Percentiles rank a stretch among this genome's conserved stretches.
These are phyloP conservation scores for Geotrichum siamense DNA, from an alignment of 1,139 yeast species.

Conservation along the genomic window DNA sequence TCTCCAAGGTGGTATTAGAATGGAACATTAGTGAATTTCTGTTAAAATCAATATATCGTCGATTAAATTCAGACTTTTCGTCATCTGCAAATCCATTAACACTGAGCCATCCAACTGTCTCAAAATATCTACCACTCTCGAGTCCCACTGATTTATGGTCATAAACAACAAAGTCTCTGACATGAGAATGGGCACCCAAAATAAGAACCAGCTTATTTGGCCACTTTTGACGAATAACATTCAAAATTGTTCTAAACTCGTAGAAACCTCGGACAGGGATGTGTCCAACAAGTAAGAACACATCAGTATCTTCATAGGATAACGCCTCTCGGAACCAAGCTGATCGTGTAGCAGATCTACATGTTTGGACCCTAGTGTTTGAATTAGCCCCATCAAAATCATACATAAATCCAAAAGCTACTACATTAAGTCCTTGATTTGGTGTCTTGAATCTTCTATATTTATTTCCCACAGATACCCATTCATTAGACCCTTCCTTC, in stretches of 20 bases:
- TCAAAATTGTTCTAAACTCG: constrained; percentile 47
- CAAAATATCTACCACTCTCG: constrained; percentile 89
- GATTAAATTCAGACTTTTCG: constrained; percentile 32
- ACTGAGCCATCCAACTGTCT: constrained; percentile 83
- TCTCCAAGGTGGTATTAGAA: constrained; percentile 34
- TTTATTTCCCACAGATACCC: constrained; percentile 61
- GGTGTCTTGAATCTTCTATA: constrained; percentile 61
- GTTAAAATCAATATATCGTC: constrained; percentile 80
- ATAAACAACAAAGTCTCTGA: constrained; percentile 68
- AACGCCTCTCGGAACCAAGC: constrained; percentile 60
- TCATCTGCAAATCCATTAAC: constrained; percentile 36
- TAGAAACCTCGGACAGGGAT: constrained; percentile 62
- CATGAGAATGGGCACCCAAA: constrained; percentile 93
- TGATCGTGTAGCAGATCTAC: constrained; percentile 48
- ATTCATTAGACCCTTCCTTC: constrained; percentile 37
- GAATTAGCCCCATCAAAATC: constrained; percentile 59
- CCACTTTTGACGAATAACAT: constrained; percentile 47
- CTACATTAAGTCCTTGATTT: constrained; percentile 44
- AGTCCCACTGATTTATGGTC: constrained; percentile 67
- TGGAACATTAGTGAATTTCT: constrained; percentile 62
- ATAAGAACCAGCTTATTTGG: constrained; percentile 68
- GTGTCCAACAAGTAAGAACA: constrained; percentile 70
- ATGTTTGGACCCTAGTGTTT: constrained; percentile 52
- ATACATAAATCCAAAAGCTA: constrained; percentile 76
- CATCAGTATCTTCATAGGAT: constrained; percentile 46